These are phyloP conservation scores for Coemansia sp. DNA, from an alignment of 192 early-diverging fungal genomes.

Conservation along the genomic window DNA sequence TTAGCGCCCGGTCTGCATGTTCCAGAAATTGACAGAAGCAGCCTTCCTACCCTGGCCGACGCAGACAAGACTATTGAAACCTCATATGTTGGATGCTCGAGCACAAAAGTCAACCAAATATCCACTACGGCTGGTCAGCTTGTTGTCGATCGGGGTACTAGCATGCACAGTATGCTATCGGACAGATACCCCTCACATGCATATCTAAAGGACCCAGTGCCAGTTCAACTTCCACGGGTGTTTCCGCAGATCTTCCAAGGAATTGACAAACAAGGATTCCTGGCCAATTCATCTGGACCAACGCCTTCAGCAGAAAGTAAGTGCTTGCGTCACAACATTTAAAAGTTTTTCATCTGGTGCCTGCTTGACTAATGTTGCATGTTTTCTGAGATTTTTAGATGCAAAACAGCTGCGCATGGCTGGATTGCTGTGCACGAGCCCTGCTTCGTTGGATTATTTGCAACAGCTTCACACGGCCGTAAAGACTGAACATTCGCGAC, in stretches of 20 bases:
- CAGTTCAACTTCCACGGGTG: slow-evolving; percentile 16
- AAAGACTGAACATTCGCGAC: slow-evolving; percentile 18
- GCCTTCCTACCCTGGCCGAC: not conserved
- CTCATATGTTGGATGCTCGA: slow-evolving; percentile 25
- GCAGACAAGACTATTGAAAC: slow-evolving; percentile 11
- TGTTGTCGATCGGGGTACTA: slow-evolving; percentile 39
- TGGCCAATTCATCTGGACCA: not conserved
- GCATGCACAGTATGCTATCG: slow-evolving; percentile 13
- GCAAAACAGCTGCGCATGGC: slow-evolving; percentile 14
- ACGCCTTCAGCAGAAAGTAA: not conserved
- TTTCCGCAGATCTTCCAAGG: slow-evolving; percentile 32
- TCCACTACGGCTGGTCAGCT: slow-evolving; percentile 21
- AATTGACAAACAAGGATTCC: slow-evolving; percentile 1
- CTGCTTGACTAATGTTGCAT: not conserved
- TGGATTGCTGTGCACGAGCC: slow-evolving; percentile 34
- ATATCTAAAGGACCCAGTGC: not conserved
- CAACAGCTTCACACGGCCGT: slow-evolving; percentile 28
- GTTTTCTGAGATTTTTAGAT: not conserved
- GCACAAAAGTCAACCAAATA: not conserved
- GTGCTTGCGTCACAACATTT: not conserved
- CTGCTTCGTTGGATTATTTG: slow-evolving; percentile 19
- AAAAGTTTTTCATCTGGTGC: too few species aligned
- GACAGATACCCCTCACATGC: slow-evolving; percentile 5
- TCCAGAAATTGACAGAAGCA: not conserved
- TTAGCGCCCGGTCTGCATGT: slow-evolving; percentile 29